Conservation (phyloP, 2,329 filamentous ascomycete genomes). For the Ceratocystis albifundus region DNA sequence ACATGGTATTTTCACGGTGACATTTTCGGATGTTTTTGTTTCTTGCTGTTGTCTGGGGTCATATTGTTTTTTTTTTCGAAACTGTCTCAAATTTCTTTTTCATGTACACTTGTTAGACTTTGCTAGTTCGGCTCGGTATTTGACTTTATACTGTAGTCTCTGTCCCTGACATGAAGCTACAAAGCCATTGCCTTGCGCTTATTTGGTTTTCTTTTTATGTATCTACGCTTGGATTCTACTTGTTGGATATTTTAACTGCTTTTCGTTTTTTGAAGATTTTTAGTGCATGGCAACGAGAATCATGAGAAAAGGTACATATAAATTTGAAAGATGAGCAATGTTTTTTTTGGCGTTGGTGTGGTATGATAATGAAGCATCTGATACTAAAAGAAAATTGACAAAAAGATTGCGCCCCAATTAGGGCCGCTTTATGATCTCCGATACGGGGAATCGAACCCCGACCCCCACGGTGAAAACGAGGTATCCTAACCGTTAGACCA, state of each 20-base stretch:
- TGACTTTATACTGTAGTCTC: background rate
- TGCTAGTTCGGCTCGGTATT: background rate
- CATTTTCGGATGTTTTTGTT: background rate
- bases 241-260: background rate
- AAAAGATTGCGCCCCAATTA: fast-evolving
- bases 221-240: constrained; percentile 9
- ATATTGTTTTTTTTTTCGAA: background rate
- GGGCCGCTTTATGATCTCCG: constrained; percentile 6
- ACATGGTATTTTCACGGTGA: background rate
- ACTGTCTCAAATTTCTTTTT: constrained; percentile 5
- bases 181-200: background rate
- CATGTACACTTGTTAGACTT: constrained; percentile 5
- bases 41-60: background rate
- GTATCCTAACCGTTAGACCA: constrained; percentile 24
- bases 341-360: no score
- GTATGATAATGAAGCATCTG: no score
- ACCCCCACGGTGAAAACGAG: constrained; percentile 24
- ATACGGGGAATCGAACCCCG: constrained; percentile 24
- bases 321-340: no score
- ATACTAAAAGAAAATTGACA: no score
- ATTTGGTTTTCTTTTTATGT: background rate
- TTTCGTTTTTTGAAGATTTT: background rate
- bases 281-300: background rate
- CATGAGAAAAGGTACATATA: background rate
- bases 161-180: background rate